Evolutionary conservation across 169 alveolate species (phyloP).

Genomic region (Eimeria sp.): DNA sequence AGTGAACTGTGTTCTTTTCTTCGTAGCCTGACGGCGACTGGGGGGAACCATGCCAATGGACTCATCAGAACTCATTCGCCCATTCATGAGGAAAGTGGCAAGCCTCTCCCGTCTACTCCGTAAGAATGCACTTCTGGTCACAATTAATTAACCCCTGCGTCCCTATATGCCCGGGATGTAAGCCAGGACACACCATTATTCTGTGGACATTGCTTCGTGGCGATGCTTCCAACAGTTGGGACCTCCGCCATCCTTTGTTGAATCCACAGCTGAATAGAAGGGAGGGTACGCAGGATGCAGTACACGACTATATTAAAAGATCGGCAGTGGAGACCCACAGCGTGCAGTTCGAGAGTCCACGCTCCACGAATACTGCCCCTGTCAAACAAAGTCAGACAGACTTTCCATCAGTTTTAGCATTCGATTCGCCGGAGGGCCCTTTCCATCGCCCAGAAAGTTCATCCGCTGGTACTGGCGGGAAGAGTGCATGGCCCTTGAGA

Average conservation of each 20-base stretch:
- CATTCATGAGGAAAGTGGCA: background rate
- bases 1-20: background rate
- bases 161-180: background rate
- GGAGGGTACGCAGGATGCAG: background rate
- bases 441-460: background rate
- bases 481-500: background rate
- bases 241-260: background rate
- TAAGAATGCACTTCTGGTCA: background rate
- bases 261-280: background rate
- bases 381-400: background rate
- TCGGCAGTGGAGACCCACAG: background rate
- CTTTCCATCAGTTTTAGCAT: background rate
- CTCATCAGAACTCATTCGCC: background rate
- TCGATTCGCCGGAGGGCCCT: background rate
- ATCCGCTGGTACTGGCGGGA: background rate
- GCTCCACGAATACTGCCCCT: background rate
- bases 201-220: constrained; percentile 4
- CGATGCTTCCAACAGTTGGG: background rate
- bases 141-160: background rate
- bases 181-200: constrained; percentile 20
- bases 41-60: background rate
- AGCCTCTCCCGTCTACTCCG: constrained; percentile 27
- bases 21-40: background rate
- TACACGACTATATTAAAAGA: background rate
- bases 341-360: background rate